Percentiles rank a stretch among this genome's conserved stretches.
Conservation (phyloP, 805 yeast species). For the Sugiyamaella smithiae region DNA sequence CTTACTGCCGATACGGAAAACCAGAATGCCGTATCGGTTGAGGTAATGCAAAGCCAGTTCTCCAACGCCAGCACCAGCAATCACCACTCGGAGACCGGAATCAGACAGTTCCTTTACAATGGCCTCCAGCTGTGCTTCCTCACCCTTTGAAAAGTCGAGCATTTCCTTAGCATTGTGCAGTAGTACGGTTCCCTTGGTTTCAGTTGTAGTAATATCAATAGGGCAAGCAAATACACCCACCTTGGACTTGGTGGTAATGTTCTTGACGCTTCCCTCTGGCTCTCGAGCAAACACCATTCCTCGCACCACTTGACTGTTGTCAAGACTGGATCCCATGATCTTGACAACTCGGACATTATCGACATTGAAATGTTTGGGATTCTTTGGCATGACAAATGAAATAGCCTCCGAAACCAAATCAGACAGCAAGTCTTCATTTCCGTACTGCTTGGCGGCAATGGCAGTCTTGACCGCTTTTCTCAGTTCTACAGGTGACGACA, state of each 20-base stretch:
- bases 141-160: slow-evolving; percentile 94
- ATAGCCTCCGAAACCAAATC: slow-evolving; percentile 83
- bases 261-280: slow-evolving; percentile 88
- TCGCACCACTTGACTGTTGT: slow-evolving; percentile 73
- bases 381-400: slow-evolving; percentile 67
- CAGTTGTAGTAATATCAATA: slow-evolving; percentile 92
- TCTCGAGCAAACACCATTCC: slow-evolving; percentile 98
- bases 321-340: slow-evolving; percentile 86
- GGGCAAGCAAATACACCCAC: slow-evolving; percentile 95
- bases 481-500: slow-evolving; percentile 53
- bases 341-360: slow-evolving; percentile 94
- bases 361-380: slow-evolving; percentile 70
- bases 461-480: slow-evolving; percentile 79
- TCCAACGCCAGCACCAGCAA: slow-evolving; percentile 94
- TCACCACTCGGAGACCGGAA: slow-evolving; percentile 80
- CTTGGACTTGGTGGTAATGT: slow-evolving; percentile 59
- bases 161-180: slow-evolving; percentile 95
- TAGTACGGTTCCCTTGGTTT: slow-evolving; percentile 95
- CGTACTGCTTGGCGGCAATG: slow-evolving; percentile 90
- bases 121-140: slow-evolving; percentile 87
- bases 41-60: slow-evolving; percentile 90
- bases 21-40: slow-evolving; percentile 80
- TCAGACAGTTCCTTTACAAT: slow-evolving; percentile 78
- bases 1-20: slow-evolving; percentile 86
- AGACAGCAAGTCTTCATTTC: slow-evolving; percentile 75